A percentile compares a stretch with the other conserved stretches of the same genome.
Conservation (phyloP, 1,284 basidiomycete species). For the Tetrapyrgos nigripes region DNA sequence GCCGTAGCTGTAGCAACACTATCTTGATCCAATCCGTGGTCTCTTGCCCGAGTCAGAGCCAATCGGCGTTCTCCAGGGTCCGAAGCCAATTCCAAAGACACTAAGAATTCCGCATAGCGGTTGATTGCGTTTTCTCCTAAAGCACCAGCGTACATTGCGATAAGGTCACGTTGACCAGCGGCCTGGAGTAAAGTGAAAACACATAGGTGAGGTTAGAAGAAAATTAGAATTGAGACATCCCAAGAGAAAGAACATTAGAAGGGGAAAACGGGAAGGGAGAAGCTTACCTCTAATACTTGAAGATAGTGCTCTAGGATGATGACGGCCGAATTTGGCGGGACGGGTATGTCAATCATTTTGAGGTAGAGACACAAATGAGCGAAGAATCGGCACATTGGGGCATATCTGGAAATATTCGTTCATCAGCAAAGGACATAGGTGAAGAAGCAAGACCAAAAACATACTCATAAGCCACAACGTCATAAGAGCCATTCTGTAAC, state of each 20-base stretch:
- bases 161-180: slow-evolving; percentile 84
- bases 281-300: slow-evolving; percentile 75
- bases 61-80: slow-evolving; percentile 73
- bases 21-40: slow-evolving; percentile 85
- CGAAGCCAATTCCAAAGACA: slow-evolving; percentile 78
- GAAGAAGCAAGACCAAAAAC: slow-evolving; percentile 30
- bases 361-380: slow-evolving; percentile 94
- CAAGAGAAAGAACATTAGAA: slow-evolving; percentile 1
- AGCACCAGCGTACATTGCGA: slow-evolving; percentile 93
- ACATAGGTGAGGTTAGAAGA: too few species aligned
- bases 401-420: slow-evolving; percentile 54
- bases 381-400: slow-evolving; percentile 86
- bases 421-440: slow-evolving; percentile 5
- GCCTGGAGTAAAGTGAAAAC: too few species aligned
- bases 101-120: slow-evolving; percentile 92
- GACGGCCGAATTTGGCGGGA: slow-evolving; percentile 80
- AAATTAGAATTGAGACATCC: not conserved
- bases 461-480: slow-evolving; percentile 65
- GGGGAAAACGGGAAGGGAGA: not conserved
- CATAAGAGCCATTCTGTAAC: slow-evolving; percentile 57
- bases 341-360: slow-evolving; percentile 78
- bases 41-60: slow-evolving; percentile 79
- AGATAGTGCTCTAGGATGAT: slow-evolving; percentile 91
- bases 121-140: slow-evolving; percentile 92
- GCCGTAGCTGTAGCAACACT: slow-evolving; percentile 86